These are phyloP conservation scores for Diutina ranongensis DNA, from an alignment of 1,139 yeast species.

Conservation along the genomic window DNA sequence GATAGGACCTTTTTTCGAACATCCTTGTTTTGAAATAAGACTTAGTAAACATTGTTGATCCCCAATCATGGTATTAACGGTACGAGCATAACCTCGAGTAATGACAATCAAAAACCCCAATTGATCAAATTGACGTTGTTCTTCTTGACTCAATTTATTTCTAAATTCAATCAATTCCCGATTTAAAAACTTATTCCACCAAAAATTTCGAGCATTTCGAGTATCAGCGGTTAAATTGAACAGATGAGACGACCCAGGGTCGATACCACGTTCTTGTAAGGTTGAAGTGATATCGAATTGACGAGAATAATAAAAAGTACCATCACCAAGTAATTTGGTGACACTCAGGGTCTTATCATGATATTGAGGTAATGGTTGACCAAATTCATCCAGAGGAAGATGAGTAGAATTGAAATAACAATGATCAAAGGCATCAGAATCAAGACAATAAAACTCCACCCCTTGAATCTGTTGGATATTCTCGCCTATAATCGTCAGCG, in stretches of 20 bases:
- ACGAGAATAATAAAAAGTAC: constrained; percentile 54
- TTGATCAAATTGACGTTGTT: constrained; percentile 38
- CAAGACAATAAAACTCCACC: constrained; percentile 54
- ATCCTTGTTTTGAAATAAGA: constrained; percentile 55
- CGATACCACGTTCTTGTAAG: constrained; percentile 41
- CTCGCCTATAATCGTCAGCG: constrained; percentile 46
- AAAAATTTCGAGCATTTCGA: constrained; percentile 41
- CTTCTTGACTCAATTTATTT: constrained; percentile 38
- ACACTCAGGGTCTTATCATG: constrained; percentile 34
- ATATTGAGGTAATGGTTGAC: background rate
- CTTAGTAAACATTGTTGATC: constrained; percentile 40
- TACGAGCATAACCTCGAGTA: constrained; percentile 56
- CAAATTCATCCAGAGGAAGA: background rate
- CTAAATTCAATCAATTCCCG: constrained; percentile 50
- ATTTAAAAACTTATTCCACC: constrained; percentile 57
- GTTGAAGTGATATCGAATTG: constrained; percentile 55
- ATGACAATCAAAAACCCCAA: constrained; percentile 49
- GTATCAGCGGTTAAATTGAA: constrained; percentile 19
- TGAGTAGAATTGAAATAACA: constrained; percentile 8
- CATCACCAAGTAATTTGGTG: constrained; percentile 44
- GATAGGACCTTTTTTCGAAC: constrained; percentile 46
- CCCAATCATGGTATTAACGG: constrained; percentile 36
- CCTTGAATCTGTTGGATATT: constrained; percentile 39
- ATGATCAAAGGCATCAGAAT: constrained; percentile 42
- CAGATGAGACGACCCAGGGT: constrained; percentile 14